Base-by-base conservation (phyloP, 805 yeast genomes). In the Cyberlindnera mrakii region DNA sequence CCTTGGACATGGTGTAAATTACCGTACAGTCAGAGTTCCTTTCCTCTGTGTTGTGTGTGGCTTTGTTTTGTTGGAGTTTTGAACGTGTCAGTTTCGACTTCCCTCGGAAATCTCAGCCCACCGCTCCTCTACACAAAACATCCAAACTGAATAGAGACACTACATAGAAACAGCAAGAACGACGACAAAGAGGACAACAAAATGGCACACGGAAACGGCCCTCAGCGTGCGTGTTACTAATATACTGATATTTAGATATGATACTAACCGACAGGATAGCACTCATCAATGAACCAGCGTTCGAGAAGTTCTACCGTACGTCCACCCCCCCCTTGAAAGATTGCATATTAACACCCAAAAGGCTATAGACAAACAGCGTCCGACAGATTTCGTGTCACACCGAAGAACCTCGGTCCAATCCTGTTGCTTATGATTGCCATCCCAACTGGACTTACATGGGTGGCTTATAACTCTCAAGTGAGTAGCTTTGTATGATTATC, bases 251-350 rank as follows among this genome's bases (percentile, higher is more conserved):
- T 20, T 23, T 14, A 20, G n/a, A 30, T 3, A 15, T 13, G 27
- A 11, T 23, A 23, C 27, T 23, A 10, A 23, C 13, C 27, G 9
- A 10, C 11, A 23, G 9, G 33, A 35, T 39, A 54, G 59, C 59
- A 6, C 46, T 54, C 13, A 54, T 46, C 37, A 44, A 48, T 31
- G 59, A 54, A 35, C 59, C 59, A 23, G 59, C 59, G 2, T 47
- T 54, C 23, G 59, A 54, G 47, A 42, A 43, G 30, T 54, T 51
- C 43, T 54, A 54, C 39, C 46, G 59, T 53, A 47, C 25, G 59
- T 49, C 30, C 11, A 29, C 23, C 16, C 20, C 32, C 29, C 11
- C 42, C n/a, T 30, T 15, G 17, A 36, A 29, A 7, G 30, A 31
- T 13, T 5, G 5, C 13, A 13, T 9, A 47, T 43, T 44, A 40